Conservation (phyloP, 1,284 basidiomycete genomes). For the Rhodotorula sp. region DNA sequence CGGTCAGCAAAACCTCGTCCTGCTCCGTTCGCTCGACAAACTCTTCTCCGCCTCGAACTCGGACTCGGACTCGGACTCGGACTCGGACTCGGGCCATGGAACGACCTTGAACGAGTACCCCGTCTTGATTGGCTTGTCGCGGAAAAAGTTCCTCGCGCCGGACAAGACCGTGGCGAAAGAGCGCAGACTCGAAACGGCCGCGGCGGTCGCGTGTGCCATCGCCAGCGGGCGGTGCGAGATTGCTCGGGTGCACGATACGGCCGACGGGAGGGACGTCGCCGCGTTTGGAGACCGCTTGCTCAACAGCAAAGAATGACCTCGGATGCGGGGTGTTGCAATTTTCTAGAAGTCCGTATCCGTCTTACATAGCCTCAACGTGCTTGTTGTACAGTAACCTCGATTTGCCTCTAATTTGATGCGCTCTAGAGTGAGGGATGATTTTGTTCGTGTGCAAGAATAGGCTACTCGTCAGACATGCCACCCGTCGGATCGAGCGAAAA, state of each 20-base stretch:
- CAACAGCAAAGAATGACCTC: background rate
- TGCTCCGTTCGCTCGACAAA: constrained; percentile 61
- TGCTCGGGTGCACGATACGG: constrained; percentile 81
- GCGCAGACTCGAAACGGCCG: constrained; percentile 76
- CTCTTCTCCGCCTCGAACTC: constrained; percentile 50
- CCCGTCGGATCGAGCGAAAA: constrained; percentile 31
- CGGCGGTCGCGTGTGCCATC: constrained; percentile 68
- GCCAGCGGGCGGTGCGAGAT: constrained; percentile 67
- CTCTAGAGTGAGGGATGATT: background rate
- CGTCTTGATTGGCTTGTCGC: constrained; percentile 72
- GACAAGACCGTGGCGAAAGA: constrained; percentile 63
- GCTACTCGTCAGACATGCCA: constrained; percentile 18
- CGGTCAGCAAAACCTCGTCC: constrained; percentile 67
- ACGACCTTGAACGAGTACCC: constrained; percentile 63
- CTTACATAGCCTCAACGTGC: constrained; percentile 12
- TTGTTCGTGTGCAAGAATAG: background rate
- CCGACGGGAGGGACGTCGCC: constrained; percentile 64
- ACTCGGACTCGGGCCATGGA: too few relatives aligned
- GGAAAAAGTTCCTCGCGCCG: constrained; percentile 78
- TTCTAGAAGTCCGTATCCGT: background rate
- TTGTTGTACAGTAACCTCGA: background rate
- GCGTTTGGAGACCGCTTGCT: constrained; percentile 55
- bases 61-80: background rate
- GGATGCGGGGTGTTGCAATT: background rate
- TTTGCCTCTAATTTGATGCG: too few relatives aligned